Base-by-base conservation (phyloP, 768 basidiomycete genomes). In the Suillus ampliporus region DNA sequence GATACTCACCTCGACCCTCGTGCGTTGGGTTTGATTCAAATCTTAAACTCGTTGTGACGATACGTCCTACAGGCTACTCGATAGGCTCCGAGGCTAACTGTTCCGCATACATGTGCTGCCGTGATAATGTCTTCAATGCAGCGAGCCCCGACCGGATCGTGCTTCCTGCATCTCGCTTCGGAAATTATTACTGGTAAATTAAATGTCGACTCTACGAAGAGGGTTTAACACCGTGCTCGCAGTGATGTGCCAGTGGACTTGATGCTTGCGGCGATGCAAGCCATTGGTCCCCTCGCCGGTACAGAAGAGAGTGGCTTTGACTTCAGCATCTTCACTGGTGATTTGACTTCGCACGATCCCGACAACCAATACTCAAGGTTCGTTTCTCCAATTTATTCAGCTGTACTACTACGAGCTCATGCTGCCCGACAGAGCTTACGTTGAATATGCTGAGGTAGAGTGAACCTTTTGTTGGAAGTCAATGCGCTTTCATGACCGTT, bases 51-150 rank as follows among this genome's bases (percentile, higher is more conserved):
- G 3, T 19, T 17, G 10, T 58, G 56, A 53, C 26, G 0, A 51
- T 35, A 37, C 2, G n/a, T 58, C 41, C 44, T 61, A 23, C 58
- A 89, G 88, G 90, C 31, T 91, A 86, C 59, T 79, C 86, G 9
- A 90, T 82, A n/a, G 86, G 88, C 21, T 74, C 87, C 11, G 90
- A 90, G 73, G 89, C 85, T 1, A 89, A 90, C 67, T 91, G 90
- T 72, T 84, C 84, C 19, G 76, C 81, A 31, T 84, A 83, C 34
- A 71, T 84, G 31, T 92, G 90, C 71, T 92, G 90, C 69, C 81
- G 90, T 26, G 68, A 74, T 35, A 83, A 85, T 61, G 76, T 76
- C 17, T 74, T 75, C 71, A 88, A 89, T 67, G 63, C 64, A 0
- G 65, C 66, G 11, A 88, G 81, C 57, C 86, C 84, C 0, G 78